Percentiles rank a stretch among this genome's conserved stretches.
phyloP scores from a whole-genome alignment of 2,329 filamentous ascomycete species.

The Aspergillus latus region DNA sequence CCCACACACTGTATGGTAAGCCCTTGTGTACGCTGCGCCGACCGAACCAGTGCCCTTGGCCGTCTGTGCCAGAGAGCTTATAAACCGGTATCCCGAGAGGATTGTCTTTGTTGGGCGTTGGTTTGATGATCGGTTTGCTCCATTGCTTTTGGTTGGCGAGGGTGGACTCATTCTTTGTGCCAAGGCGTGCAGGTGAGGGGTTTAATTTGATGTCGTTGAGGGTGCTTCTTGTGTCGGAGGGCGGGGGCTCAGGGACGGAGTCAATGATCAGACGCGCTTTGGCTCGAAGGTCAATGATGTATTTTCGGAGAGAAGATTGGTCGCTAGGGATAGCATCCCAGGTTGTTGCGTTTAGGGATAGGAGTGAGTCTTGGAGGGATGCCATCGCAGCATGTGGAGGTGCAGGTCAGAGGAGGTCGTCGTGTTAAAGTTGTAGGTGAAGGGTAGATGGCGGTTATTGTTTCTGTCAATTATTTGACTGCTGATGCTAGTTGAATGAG shows the following conservation, averaged over 20 bases:
- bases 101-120: constrained; percentile 67
- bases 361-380: constrained; percentile 59
- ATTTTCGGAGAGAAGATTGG: constrained; percentile 52
- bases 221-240: constrained; percentile 20
- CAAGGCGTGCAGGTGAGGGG: constrained; percentile 52
- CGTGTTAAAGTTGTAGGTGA: not conserved
- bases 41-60: constrained; percentile 86
- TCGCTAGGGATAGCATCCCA: constrained; percentile 51
- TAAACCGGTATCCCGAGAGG: constrained; percentile 74
- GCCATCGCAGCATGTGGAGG: constrained; percentile 46
- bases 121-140: constrained; percentile 67
- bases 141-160: constrained; percentile 73
- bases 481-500: not conserved
- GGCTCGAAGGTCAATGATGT: constrained; percentile 61
- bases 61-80: constrained; percentile 75
- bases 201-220: constrained; percentile 45
- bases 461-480: too few species aligned
- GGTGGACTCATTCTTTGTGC: constrained; percentile 53
- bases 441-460: not conserved
- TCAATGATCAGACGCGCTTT: constrained; percentile 71
- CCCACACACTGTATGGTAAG: constrained; percentile 74
- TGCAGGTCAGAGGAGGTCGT: too few species aligned
- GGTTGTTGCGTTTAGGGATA: constrained; percentile 56
- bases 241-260: constrained; percentile 65
- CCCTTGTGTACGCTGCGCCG: constrained; percentile 78